Conservation (phyloP, 805 yeast genomes). For the Wickerhamiella hasegawae region DNA sequence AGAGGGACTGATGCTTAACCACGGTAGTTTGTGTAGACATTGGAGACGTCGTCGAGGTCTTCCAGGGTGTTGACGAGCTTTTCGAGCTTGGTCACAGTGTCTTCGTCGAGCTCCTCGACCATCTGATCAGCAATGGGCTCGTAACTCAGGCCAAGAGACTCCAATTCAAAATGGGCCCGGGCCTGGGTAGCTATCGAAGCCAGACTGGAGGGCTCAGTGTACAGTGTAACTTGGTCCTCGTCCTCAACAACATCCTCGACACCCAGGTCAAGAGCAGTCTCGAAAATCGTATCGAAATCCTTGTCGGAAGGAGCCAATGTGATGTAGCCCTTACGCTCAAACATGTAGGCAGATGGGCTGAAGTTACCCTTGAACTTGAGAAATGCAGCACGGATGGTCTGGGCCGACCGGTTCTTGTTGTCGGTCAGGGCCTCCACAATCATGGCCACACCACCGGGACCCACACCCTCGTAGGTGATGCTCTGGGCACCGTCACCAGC, state of each 20-base stretch:
- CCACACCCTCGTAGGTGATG: conserved; percentile 74
- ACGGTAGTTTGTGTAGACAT: conserved; percentile 53
- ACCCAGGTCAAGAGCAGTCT: conserved; percentile 59
- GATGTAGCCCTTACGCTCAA: conserved; percentile 64
- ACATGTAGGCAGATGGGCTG: conserved; percentile 65
- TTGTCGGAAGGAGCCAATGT: conserved; percentile 26
- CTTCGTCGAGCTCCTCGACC: conserved; percentile 38
- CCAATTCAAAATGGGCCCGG: conserved; percentile 40
- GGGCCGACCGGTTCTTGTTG: conserved; percentile 69
- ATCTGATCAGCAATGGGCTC: conserved; percentile 53
- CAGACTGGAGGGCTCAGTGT: conserved; percentile 50
- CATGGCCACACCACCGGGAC: conserved; percentile 81
- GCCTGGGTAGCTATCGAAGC: conserved; percentile 43
- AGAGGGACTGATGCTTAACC: conserved; percentile 17
- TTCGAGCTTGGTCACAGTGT: conserved; percentile 32
- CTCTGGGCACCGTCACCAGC: conserved; percentile 43
- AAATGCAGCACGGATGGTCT: conserved; percentile 58
- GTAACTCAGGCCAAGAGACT: conserved; percentile 58
- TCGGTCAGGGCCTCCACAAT: conserved; percentile 80
- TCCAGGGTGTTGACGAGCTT: conserved; percentile 49
- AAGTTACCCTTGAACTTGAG: conserved; percentile 44
- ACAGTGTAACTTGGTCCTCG: conserved; percentile 29
- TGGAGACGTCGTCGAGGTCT: conserved; percentile 72
- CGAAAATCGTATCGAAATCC: conserved; percentile 52
- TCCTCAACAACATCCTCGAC: conserved; percentile 36